A percentile compares a stretch with the other conserved stretches of the same genome.
These are phyloP conservation scores for Lactuca sativa DNA, from an alignment of 129 eudicot species.

Conservation along the genomic window DNA sequence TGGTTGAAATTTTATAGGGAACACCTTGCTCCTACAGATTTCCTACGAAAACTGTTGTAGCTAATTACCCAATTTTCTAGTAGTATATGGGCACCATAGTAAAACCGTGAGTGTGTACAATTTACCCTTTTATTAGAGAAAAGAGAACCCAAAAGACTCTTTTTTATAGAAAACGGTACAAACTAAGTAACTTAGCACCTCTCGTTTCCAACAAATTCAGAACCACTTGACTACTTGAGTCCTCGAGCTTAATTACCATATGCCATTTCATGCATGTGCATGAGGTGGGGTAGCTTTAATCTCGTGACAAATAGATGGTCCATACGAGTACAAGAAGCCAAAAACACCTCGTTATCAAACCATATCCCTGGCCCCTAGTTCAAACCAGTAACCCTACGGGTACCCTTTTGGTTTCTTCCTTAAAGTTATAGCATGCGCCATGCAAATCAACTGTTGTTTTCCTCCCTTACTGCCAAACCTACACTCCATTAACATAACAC, in stretches of 20 bases:
- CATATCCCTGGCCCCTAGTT: conserved; percentile 16
- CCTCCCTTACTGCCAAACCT: conserved; percentile 19
- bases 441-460: conserved; percentile 25
- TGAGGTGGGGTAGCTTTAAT: conserved; percentile 8
- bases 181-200: not conserved
- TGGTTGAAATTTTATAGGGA: no score
- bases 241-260: no score
- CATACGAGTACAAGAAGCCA: conserved; percentile 8
- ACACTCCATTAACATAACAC: conserved; percentile 11
- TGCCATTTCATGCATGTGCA: conserved; percentile 13
- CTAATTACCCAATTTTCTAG: no score
- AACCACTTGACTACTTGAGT: not conserved
- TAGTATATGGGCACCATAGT: no score
- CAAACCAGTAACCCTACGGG: conserved; percentile 7
- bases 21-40: no score
- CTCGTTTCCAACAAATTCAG: not conserved
- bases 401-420: conserved; percentile 24
- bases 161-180: not conserved
- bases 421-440: conserved; percentile 2
- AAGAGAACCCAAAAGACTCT: no score
- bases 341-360: conserved; percentile 23
- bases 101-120: no score
- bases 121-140: not conserved
- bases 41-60: no score
- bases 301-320: conserved; percentile 33